Conservation (phyloP, 1,139 yeast genomes). For the Hansenula anomala region DNA sequence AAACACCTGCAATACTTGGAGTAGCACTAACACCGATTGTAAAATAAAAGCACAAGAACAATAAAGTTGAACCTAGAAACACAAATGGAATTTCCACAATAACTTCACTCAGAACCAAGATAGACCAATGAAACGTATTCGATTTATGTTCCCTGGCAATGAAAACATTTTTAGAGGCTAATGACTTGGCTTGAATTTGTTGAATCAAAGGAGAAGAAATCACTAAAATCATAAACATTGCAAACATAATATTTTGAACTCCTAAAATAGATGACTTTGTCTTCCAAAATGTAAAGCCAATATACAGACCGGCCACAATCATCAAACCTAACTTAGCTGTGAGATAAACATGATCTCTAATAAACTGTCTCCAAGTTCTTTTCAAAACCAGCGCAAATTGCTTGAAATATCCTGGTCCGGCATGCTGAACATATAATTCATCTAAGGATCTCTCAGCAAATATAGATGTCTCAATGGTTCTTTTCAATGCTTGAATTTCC, state of each 20-base stretch:
- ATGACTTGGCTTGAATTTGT: slow-evolving; percentile 60
- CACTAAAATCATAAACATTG: slow-evolving; percentile 62
- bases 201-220: slow-evolving; percentile 49
- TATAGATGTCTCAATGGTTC: slow-evolving; percentile 40
- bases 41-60: slow-evolving; percentile 63
- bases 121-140: slow-evolving; percentile 44
- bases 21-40: slow-evolving; percentile 53
- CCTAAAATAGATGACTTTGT: slow-evolving; percentile 59
- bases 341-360: slow-evolving; percentile 59
- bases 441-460: too few species aligned
- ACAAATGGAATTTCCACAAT: slow-evolving; percentile 63
- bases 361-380: slow-evolving; percentile 51
- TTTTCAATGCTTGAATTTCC: slow-evolving; percentile 41
- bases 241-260: slow-evolving; percentile 59
- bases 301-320: slow-evolving; percentile 48
- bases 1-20: slow-evolving; percentile 39
- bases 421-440: too few species aligned
- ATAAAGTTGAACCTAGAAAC: slow-evolving; percentile 42
- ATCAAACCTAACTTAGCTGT: slow-evolving; percentile 50
- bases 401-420: slow-evolving; percentile 48
- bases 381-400: slow-evolving; percentile 45
- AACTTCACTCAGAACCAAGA: slow-evolving; percentile 49
- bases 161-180: slow-evolving; percentile 56
- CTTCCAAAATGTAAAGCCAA: slow-evolving; percentile 72
- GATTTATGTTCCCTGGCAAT: slow-evolving; percentile 73